Evolutionary conservation across 495 filamentous ascomycete species (phyloP), one percentile per base, ranked within the genome.

Genomic region (Pyronema omphalodes): DNA sequence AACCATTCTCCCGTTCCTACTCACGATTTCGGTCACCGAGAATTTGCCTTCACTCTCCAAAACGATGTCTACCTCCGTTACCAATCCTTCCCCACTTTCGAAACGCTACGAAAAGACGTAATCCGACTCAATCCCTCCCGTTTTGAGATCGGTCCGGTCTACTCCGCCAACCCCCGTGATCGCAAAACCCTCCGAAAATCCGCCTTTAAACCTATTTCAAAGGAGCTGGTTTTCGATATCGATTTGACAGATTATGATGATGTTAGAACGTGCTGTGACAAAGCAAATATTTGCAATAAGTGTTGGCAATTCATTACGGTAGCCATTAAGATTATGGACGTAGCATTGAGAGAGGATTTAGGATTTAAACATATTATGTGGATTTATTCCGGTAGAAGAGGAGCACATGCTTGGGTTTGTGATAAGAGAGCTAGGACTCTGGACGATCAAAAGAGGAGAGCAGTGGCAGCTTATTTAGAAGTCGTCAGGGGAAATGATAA

Each of bases 201-300:
- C 12, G 74, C 73, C 52, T 88, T 91, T 66, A 74, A 74, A 44
- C 88, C 91, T 2, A 66, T 93, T 3, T 71, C 80, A 1, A 96
- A 96, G 64, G 91, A 98, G 67, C 69, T 98, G 12, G 93, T 94
- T 57, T 96, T 98, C 70, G 91, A 98, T 80, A 94, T 98, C 59
- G 91, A 98, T 76, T 74, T 98, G 74, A 95, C 89, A 29, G 91
- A 96, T 71, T 98, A 98, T 68, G 91, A 98, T 64, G 84, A 93
- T 46, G 84, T 96, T 58, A 82, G 91, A 18, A 94, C 89, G 17
- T 98, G 91, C 69, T 98, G 91, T 67, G 77, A 80, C 54, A 86
- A 88, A 60, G 88, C 93, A 4, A 89, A 83, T 56, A 95, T 98
- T 58, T 98, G 91, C 64, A 73, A 72, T 56, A 89, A 88, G 66